A percentile compares a stretch with the other conserved stretches of the same genome.
Conservation (phyloP, 768 basidiomycete genomes). For the Lactarius quietus region DNA sequence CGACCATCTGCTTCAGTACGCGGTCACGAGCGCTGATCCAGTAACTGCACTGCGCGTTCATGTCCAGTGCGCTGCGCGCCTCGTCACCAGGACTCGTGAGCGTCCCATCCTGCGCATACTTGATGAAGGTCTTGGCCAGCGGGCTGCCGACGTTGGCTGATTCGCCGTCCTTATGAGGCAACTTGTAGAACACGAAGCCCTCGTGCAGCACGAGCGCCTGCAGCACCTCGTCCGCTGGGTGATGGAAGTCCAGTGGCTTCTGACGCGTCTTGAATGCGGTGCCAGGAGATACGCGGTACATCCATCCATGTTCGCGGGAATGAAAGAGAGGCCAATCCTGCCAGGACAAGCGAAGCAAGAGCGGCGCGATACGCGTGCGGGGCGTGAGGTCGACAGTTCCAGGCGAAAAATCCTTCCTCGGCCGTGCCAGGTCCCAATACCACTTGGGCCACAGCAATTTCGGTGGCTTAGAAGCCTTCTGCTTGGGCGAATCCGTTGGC, state of each 20-base stretch:
- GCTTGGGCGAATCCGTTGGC: not conserved
- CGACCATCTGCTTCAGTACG: constrained; percentile 88
- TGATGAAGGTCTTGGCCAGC: constrained; percentile 84
- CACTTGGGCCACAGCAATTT: constrained; percentile 87
- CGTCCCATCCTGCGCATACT: constrained; percentile 82
- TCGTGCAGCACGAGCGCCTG: constrained; percentile 45
- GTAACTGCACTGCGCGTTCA: constrained; percentile 95
- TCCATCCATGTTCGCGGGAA: constrained; percentile 89
- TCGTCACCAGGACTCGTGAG: constrained; percentile 77
- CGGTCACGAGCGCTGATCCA: constrained; percentile 96
- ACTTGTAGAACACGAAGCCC: constrained; percentile 75
- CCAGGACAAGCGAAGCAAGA: constrained; percentile 88
- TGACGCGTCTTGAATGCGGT: constrained; percentile 45
- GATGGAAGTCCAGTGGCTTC: constrained; percentile 52
- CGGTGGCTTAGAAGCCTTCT: constrained; percentile 32
- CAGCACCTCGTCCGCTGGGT: constrained; percentile 58
- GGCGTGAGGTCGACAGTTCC: constrained; percentile 84
- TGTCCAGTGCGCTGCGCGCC: constrained; percentile 79
- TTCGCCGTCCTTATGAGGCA: constrained; percentile 96
- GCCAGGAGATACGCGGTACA: constrained; percentile 63
- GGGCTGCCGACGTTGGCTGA: constrained; percentile 94
- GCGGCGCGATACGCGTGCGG: constrained; percentile 75
- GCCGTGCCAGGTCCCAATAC: constrained; percentile 88
- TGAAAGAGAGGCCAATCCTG: constrained; percentile 78
- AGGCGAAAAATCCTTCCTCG: constrained; percentile 59